Base-by-base conservation (phyloP, 306 rosid genomes). In the Cucurbita moschata region DNA sequence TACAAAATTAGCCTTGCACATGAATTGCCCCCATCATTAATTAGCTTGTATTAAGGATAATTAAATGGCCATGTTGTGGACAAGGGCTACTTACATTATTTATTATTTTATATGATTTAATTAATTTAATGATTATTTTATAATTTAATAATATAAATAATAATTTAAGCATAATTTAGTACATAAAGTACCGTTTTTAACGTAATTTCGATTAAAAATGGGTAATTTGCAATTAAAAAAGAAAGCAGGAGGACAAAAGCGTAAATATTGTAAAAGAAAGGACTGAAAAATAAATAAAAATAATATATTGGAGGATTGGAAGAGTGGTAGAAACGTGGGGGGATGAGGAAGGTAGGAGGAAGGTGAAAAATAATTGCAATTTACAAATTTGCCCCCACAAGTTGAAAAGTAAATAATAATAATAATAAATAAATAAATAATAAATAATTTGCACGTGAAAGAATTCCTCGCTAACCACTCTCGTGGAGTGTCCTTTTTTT, bases 1-100 rank as follows among this genome's bases (percentile, higher is more conserved):
- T 69, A 69, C 74, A 14, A 69, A 69, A 69, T 69, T 69, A 47
- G 74, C 26, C 16, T 13, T 69, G 74, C 74, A 69, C 74, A 69
- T 69, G 74, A 47, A 69, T 26, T 69, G 58, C 21, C 44, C 44
- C 74, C 44, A 49, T 69, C 39, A 23, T 49, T 47, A 69, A 49
- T 69, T 69, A 69, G 57, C 58, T 46, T 49, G n/a, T 55, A 69
- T 52, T 30, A 7, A 12, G 44, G 5, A 21, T 69, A 69, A 69
- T 69, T 26, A 69, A 69, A 69, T 47, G 43, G 14, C 42, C 74
- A 69, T 69, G 74, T 69, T 69, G 74, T 66, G 6, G 0, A 35
- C 19, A 59, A 67, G 4, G 7, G 11, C 55, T n/a, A 66, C 7
- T 66, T 19, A 18, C 37, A 43, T 66, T 67, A 13, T 67, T 42